Base-by-base conservation (phyloP, 2,329 filamentous ascomycete species). In the Chaetoscypha palmicola region DNA sequence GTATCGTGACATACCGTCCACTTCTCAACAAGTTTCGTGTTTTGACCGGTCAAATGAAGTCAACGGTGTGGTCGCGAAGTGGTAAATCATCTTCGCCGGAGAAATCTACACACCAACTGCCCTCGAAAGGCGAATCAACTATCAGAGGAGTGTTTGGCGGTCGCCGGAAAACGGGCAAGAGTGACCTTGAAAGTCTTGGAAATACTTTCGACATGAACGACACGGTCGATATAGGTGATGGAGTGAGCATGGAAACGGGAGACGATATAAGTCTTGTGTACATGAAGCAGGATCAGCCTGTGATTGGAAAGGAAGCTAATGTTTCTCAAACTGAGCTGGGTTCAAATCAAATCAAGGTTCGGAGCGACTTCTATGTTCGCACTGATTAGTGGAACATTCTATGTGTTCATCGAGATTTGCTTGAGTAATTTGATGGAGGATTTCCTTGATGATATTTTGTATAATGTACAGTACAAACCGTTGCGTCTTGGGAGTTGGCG, bases 281-380 rank as follows among this genome's bases (percentile, higher is more conserved):
- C 3, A 24, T 38, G 11, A 38, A 38, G 22, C 36, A 38, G 21
- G 26, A 23, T 14, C 23, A 38, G 11, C 23, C 22, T 3, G 36
- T 16, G 19, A 38, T n/a, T 38, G 36, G n/a, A 17, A 38, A 22
- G 21, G 36, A 38, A 10, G 16, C 36, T 16, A 12, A 20, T 2
- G 8, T 5, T 19, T 24, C 36, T 14, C 21, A 38, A 2, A 38
- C 14, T 31, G 37, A 39, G 31, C 3, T 39, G 24, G 37, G 17
- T 31, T 31, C 37, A 28, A 39, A 39, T 31, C 26, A 39, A 14
- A 39, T 39, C 28, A 23, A 39, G 24, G 37, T 31, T 9, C 37
- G 24, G 8, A 19, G 24, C 4, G 24, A 39, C 8, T 31, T 31
- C 16, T n/a, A 28, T 19, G 37, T 39, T 39, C 37, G 24, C 17